These are phyloP conservation scores for Podospora anserina DNA, from an alignment of 495 filamentous ascomycete genomes.

Conservation along the genomic window DNA sequence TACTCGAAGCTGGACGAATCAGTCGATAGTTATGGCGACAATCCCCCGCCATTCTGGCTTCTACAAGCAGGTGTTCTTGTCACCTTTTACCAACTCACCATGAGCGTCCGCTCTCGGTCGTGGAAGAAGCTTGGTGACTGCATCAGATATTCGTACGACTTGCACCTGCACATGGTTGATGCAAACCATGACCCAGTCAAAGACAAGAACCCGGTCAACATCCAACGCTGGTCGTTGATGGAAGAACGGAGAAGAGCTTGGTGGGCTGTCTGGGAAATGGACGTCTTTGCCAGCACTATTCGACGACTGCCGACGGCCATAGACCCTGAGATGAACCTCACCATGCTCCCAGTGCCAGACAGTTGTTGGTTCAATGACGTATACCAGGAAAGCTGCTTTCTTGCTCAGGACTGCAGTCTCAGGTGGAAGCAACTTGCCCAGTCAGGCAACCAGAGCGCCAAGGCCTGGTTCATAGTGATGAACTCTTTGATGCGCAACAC, in stretches of 20 bases:
- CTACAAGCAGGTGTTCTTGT: slow-evolving; percentile 30
- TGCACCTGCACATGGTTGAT: slow-evolving; percentile 32
- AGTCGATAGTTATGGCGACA: slow-evolving; percentile 28
- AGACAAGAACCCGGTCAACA: slow-evolving; percentile 3
- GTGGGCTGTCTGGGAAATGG: slow-evolving; percentile 45
- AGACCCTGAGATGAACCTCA: slow-evolving; percentile 30
- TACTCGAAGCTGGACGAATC: slow-evolving; percentile 22
- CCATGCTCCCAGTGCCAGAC: slow-evolving; percentile 30
- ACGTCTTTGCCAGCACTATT: slow-evolving; percentile 37
- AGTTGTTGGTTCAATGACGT: slow-evolving; percentile 31
- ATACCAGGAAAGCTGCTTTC: slow-evolving; percentile 29
- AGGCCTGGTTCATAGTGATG: slow-evolving; percentile 41
- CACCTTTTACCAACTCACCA: slow-evolving; percentile 29
- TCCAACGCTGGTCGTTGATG: slow-evolving; percentile 22
- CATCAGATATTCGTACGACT: slow-evolving; percentile 33
- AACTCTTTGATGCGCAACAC: slow-evolving; percentile 35
- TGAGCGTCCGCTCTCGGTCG: slow-evolving; percentile 29
- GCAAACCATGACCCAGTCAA: slow-evolving; percentile 11
- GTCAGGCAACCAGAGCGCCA: slow-evolving; percentile 33
- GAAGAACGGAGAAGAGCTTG: slow-evolving; percentile 35
- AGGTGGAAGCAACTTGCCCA: slow-evolving; percentile 33
- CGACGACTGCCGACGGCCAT: slow-evolving; percentile 34
- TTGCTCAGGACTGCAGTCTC: slow-evolving; percentile 24
- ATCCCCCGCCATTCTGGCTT: slow-evolving; percentile 28
- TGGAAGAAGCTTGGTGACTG: slow-evolving; percentile 34